phyloP scores from a whole-genome alignment of 106 monocot genomes.

The Phalaenopsis equestris region DNA sequence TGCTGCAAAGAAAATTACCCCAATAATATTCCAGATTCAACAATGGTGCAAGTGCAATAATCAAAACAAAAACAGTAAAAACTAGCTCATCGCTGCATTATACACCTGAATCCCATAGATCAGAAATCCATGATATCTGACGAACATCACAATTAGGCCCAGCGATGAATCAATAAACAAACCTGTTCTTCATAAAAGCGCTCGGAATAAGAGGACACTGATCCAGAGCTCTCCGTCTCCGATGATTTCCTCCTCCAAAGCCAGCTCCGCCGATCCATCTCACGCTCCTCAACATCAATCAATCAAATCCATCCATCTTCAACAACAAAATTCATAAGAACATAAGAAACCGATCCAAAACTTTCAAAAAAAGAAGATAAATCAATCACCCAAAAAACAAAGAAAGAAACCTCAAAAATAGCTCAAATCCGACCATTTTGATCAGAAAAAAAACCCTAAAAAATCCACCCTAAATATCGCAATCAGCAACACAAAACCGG shows the following conservation, averaged over 20 bases:
- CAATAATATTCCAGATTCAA: too few relatives aligned
- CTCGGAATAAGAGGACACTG: conserved; percentile 46
- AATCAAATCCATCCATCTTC: not conserved
- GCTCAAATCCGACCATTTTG: not conserved
- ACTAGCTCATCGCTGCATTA: too few relatives aligned
- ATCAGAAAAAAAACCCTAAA: not conserved
- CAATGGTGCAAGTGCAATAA: too few relatives aligned
- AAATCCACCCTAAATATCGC: not conserved
- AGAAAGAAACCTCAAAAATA: not conserved
- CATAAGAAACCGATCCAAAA: not conserved
- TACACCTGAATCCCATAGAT: too few relatives aligned
- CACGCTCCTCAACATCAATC: not conserved
- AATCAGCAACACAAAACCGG: not conserved
- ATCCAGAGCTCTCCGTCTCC: conserved; percentile 70
- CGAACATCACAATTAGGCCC: too few relatives aligned
- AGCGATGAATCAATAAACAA: not conserved
- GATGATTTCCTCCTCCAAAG: conserved; percentile 54
- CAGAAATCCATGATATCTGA: too few relatives aligned
- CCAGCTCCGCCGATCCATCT: not conserved
- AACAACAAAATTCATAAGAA: not conserved
- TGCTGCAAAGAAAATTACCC: not conserved
- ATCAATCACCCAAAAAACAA: not conserved
- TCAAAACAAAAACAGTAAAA: too few relatives aligned
- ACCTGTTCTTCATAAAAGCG: conserved; percentile 69
- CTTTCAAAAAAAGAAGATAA: not conserved